A percentile compares a stretch with the other conserved stretches of the same genome.
Evolutionary conservation across 2,329 filamentous ascomycete genomes (phyloP).

Genomic region (Hypoxylon sp.): DNA sequence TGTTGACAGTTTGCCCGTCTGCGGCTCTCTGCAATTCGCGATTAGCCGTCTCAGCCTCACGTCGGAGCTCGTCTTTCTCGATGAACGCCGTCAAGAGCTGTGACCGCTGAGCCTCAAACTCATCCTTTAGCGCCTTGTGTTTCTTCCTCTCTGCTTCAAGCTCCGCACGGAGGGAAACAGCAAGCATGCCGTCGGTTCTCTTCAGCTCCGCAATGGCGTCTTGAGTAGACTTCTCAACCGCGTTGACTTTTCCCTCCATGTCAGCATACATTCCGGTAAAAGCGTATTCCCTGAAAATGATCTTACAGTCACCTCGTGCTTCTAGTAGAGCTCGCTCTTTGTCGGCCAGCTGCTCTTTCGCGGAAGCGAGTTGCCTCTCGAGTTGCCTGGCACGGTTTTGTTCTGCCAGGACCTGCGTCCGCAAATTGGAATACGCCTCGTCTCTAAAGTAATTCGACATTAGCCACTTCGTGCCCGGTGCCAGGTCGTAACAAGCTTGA

Average conservation of each 20-base stretch:
- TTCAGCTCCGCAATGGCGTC: conserved; percentile 70
- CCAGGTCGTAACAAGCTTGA: conserved; percentile 52
- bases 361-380: conserved; percentile 59
- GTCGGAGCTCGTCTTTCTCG: conserved; percentile 70
- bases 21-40: conserved; percentile 57
- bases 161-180: conserved; percentile 69
- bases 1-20: conserved; percentile 50
- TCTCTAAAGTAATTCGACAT: conserved; percentile 63
- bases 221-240: conserved; percentile 65
- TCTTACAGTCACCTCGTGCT: conserved; percentile 65
- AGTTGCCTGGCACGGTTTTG: conserved; percentile 61
- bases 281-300: conserved; percentile 45
- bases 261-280: conserved; percentile 45
- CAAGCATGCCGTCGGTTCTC: conserved; percentile 69
- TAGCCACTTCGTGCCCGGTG: conserved; percentile 56
- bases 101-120: conserved; percentile 68
- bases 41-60: conserved; percentile 62
- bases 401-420: conserved; percentile 62
- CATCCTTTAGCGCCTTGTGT: conserved; percentile 61
- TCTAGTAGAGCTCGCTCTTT: conserved; percentile 67
- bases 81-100: conserved; percentile 71
- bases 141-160: conserved; percentile 67
- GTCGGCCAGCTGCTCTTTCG: conserved; percentile 61
- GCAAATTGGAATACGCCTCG: conserved; percentile 65
- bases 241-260: conserved; percentile 58